Evolutionary conservation across 805 yeast species (phyloP).

Genomic region (Cyberlindnera xishuangbannaensis): DNA sequence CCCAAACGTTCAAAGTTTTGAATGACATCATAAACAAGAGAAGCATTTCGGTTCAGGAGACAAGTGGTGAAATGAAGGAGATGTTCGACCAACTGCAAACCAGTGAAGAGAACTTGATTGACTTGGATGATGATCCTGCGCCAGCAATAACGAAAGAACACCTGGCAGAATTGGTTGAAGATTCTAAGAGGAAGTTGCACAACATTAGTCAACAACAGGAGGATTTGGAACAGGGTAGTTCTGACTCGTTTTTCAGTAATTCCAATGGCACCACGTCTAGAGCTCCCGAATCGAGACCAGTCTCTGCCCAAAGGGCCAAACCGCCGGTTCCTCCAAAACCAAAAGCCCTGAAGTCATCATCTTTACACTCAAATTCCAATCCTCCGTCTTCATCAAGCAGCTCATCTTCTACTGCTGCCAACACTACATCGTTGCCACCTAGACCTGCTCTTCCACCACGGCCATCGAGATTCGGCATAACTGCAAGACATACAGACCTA

Average conservation of each 20-base stretch:
- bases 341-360: background rate
- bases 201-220: slow-evolving; percentile 13
- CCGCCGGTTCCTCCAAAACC: background rate
- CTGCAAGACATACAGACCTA: too few relatives aligned
- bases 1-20: slow-evolving; percentile 26
- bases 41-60: slow-evolving; percentile 25
- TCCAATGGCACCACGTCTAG: too few relatives aligned
- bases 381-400: background rate
- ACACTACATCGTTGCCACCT: background rate
- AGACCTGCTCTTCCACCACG: background rate
- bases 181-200: slow-evolving; percentile 11
- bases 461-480: too few relatives aligned
- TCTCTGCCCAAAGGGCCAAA: too few relatives aligned
- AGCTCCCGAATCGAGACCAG: too few relatives aligned
- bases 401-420: background rate
- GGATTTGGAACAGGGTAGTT: slow-evolving; percentile 29
- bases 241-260: slow-evolving; percentile 14
- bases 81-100: slow-evolving; percentile 23
- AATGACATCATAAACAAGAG: slow-evolving; percentile 19
- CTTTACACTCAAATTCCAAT: background rate
- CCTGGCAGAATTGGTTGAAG: slow-evolving; percentile 9
- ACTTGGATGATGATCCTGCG: slow-evolving; percentile 18
- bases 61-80: too few relatives aligned
- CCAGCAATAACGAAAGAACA: slow-evolving; percentile 20
- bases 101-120: slow-evolving; percentile 26